Evolutionary conservation across 768 basidiomycete species (phyloP).

Genomic region (Strobilomyces dryophilus): DNA sequence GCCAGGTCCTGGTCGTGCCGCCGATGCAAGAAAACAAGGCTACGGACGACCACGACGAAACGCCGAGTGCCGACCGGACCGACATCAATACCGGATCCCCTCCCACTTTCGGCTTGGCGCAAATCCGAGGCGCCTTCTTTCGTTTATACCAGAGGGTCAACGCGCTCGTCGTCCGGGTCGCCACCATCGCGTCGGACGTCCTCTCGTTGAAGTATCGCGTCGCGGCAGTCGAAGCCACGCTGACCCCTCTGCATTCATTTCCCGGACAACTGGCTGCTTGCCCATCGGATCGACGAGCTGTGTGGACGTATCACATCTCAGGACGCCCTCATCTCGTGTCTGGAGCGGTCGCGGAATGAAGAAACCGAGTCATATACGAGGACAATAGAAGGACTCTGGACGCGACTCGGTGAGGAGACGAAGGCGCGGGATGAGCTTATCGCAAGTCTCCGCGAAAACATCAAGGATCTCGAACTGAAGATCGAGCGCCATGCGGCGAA

Average conservation of each 20-base stretch:
- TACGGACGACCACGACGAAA: background rate
- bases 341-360: conserved; percentile 8
- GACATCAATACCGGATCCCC: background rate
- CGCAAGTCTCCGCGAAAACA: conserved; percentile 1
- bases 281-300: conserved; percentile 7
- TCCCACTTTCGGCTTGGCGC: background rate
- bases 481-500: conserved; percentile 16
- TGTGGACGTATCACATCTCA: conserved; percentile 8
- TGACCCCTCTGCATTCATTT: background rate
- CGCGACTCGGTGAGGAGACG: background rate
- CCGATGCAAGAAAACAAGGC: background rate
- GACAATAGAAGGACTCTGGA: conserved; percentile 12
- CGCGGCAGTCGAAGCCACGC: conserved; percentile 9
- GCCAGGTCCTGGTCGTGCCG: background rate
- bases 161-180: conserved; percentile 1
- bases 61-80: background rate
- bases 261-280: conserved; percentile 2
- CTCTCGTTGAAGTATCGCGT: conserved; percentile 18
- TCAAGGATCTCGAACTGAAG: background rate
- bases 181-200: conserved; percentile 8
- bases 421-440: conserved; percentile 3
- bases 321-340: conserved; percentile 4
- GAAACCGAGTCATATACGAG: conserved; percentile 2
- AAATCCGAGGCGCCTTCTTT: conserved; percentile 2
- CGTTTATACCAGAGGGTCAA: conserved; percentile 6